Base-by-base conservation (phyloP, 306 rosid species). In the Quercus dentata region DNA sequence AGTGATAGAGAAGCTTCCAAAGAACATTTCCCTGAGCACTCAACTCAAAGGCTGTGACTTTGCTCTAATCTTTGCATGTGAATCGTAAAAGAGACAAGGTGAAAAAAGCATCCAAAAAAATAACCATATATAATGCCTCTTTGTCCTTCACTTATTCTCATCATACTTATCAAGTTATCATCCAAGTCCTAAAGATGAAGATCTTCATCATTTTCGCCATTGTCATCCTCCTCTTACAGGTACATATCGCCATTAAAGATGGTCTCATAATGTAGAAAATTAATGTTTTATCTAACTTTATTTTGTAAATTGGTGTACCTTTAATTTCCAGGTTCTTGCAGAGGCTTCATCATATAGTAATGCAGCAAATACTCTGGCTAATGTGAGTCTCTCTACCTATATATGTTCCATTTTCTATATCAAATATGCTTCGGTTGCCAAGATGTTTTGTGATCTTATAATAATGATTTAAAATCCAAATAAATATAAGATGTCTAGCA, bases 341-440 rank as follows among this genome's bases (percentile, higher is more conserved):
- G 86, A 89, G 78, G 90, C 83, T 81, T 83, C 91, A 33, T 74
- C 85, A 21, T 13, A 46, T 4, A 74, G 20, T 23, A 20, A 38
- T 56, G 83, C 80, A n/a, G 82, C 84, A 58, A 69, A 62, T 56
- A 73, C 80, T 74, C 54, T 52, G 57, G 64, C 81, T 49, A 71
- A 6, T 69, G 90, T 86, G 74, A 73, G 87, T 56, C 38, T 78
- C 14, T 33, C 7, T 7, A 31, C 21, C 41, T 21, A 12, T 49
- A 0, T 49, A 49, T 49, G 54, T 49, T 49, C 54, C 54, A 49
- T 49, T 49, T 49, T 49, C 15, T 49, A 49, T 13, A 11, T 49
- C 54, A 49, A 49, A 12, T 49, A 49, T 13, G 54, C 5, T 49
- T 11, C 17, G 15, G 14, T 49, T 49, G 54, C 54, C 54, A 49